Percentiles rank a stretch among this genome's conserved stretches.
phyloP scores from a whole-genome alignment of 345 rosid species.

The Rhodomyrtus tomentosa region DNA sequence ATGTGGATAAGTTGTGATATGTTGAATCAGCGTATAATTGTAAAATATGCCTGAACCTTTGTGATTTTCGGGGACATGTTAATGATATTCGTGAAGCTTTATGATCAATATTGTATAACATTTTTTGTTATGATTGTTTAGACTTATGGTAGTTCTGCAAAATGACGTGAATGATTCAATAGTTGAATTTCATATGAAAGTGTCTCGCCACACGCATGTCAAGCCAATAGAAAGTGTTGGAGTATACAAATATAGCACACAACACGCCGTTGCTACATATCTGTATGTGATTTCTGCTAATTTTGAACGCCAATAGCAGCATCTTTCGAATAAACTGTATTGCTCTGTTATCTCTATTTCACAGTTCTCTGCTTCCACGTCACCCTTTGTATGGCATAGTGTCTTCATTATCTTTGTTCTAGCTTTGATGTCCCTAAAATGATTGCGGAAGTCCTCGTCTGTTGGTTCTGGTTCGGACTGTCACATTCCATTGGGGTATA shows the following conservation, averaged over 20 bases:
- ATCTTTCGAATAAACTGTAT: neutral
- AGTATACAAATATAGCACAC: neutral
- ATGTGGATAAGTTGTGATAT: neutral
- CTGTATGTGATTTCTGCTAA: neutral
- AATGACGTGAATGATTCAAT: neutral
- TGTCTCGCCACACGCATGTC: neutral
- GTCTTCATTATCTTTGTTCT: neutral
- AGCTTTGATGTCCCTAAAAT: neutral
- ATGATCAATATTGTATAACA: neutral
- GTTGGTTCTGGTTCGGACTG: neutral
- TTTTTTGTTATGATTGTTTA: neutral
- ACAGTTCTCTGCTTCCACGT: neutral
- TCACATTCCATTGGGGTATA: neutral
- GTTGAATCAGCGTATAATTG: neutral
- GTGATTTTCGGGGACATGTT: neutral
- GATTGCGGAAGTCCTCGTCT: neutral
- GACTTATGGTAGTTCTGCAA: neutral
- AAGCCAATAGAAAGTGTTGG: neutral
- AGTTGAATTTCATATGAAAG: neutral
- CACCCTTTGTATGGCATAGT: neutral
- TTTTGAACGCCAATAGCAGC: neutral
- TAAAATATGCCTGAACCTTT: neutral
- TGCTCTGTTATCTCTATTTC: neutral
- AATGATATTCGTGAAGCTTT: neutral
- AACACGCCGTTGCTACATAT: neutral